Percentiles rank a stretch among this genome's conserved stretches.
phyloP scores from a whole-genome alignment of 2,329 filamentous ascomycete species.

The Emmonsia crescens region DNA sequence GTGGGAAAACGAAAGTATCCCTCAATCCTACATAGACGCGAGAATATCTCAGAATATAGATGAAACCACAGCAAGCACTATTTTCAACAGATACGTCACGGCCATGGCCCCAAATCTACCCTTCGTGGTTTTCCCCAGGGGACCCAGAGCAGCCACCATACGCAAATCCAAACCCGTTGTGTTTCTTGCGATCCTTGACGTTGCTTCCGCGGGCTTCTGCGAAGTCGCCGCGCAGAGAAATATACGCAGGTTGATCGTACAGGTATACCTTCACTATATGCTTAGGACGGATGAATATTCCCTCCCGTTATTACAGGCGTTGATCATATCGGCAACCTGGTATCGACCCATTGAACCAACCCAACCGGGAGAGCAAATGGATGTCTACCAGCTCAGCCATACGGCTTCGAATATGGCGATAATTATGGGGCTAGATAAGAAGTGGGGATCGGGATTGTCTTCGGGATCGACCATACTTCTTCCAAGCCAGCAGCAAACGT shows the following conservation, averaged over 20 bases:
- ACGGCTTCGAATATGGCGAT: conserved; percentile 4
- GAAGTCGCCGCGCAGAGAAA: background rate
- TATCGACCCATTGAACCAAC: background rate
- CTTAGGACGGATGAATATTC: background rate
- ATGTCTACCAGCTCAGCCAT: conserved; percentile 1
- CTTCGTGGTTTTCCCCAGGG: background rate
- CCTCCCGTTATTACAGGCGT: background rate
- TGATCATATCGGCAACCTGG: conserved; percentile 1
- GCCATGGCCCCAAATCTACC: background rate
- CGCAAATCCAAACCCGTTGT: background rate
- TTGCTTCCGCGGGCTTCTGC: background rate
- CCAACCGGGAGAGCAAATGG: conserved; percentile 2
- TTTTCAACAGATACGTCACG: background rate
- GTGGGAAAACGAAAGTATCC: background rate
- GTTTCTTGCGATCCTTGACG: background rate
- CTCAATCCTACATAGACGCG: background rate
- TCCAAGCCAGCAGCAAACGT: background rate
- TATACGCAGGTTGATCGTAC: background rate
- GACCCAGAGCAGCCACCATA: background rate
- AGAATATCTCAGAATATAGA: background rate
- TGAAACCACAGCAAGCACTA: background rate
- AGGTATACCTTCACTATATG: conserved; percentile 2
- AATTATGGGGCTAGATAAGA: conserved; percentile 1
- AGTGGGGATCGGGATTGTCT: background rate
- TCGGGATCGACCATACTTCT: background rate